Evolutionary conservation across 768 basidiomycete genomes (phyloP).

Genomic region (Cyathus striatus): DNA sequence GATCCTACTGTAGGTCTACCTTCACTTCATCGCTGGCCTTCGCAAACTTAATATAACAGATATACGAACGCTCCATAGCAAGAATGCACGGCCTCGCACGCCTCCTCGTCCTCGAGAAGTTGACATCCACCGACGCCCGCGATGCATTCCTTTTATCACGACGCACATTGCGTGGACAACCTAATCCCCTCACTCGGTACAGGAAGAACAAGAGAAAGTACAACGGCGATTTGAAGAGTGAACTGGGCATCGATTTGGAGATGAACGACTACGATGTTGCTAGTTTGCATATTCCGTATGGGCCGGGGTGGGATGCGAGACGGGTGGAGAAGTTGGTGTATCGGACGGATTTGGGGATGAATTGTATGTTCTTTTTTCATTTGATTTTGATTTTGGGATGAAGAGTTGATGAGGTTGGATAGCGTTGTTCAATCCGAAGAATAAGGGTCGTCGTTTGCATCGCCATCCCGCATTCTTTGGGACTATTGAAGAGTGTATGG

Average conservation of each 20-base stretch:
- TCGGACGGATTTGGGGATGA: too few species aligned
- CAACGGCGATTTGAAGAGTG: constrained; percentile 52
- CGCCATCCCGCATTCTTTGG: constrained; percentile 64
- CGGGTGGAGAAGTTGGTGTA: too few species aligned
- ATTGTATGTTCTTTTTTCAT: too few species aligned
- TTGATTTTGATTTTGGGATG: too few species aligned
- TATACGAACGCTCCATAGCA: constrained; percentile 53
- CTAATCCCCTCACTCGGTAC: too few species aligned
- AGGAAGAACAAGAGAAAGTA: constrained; percentile 43
- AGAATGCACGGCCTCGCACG: constrained; percentile 57
- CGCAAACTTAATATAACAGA: constrained; percentile 20
- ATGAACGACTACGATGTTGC: constrained; percentile 55
- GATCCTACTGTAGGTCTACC: constrained; percentile 52
- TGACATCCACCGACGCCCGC: constrained; percentile 46
- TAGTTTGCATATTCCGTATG: constrained; percentile 55
- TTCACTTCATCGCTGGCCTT: neutral
- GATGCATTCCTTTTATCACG: constrained; percentile 22
- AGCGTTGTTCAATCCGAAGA: constrained; percentile 5
- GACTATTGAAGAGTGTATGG: constrained; percentile 48
- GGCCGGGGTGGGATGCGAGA: too few species aligned
- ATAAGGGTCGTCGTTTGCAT: constrained; percentile 42
- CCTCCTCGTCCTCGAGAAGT: constrained; percentile 56
- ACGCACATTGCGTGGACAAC: too few species aligned
- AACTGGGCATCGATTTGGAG: constrained; percentile 42
- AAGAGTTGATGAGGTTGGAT: constrained; percentile 53